Base-by-base conservation (phyloP, 1,284 basidiomycete species). In the Pulveroboletus sp. region DNA sequence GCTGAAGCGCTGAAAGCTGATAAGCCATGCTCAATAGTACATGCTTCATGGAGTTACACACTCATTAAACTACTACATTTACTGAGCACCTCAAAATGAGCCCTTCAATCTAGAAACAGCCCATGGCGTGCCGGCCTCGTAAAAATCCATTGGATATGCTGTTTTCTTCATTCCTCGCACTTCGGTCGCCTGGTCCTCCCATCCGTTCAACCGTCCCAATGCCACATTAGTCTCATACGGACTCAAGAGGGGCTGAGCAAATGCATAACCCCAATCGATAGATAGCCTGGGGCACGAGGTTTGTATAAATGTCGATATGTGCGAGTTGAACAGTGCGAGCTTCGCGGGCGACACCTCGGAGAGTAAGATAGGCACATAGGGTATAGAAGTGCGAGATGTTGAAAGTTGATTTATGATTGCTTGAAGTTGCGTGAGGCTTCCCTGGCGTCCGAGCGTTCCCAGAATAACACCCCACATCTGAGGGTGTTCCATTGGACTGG, bases 201-300 rank as follows among this genome's bases (percentile, higher is more conserved):
- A 91, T 33, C 84, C 85, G 19, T 75, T 73, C 17, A 83, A 77
- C 61, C 82, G 79, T 2, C 93, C 92, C 0, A 97, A 78, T 6
- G 89, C 93, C 4, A 98, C 91, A 11, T 89, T 87, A 0, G 93
- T 89, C 74, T 99, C 97, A 71, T 98, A 99, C 1, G 96, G 95
- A 63, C 87, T 96, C 32, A 99, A 76, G 46, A 99, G 76, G 1
- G 97, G 97, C 33, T 83, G 81, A 50, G 88, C 79, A 74, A 99
- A 99, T 0, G 96, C 96, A 67, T 95, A 95, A 3, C 95, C 95
- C 97, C 97, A 99, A 71, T 99, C 97, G 59, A 99, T 99, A 9
- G 93, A 95, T 50, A 99, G 75, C 16, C 96, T 83, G 3, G 96
- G 96, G 74, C 96, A 98, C 1, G 93, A 93, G 2, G 96, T 98